Evolutionary conservation across 2,329 filamentous ascomycete genomes (phyloP).

Genomic region (Phyllosticta citrichinensis): DNA sequence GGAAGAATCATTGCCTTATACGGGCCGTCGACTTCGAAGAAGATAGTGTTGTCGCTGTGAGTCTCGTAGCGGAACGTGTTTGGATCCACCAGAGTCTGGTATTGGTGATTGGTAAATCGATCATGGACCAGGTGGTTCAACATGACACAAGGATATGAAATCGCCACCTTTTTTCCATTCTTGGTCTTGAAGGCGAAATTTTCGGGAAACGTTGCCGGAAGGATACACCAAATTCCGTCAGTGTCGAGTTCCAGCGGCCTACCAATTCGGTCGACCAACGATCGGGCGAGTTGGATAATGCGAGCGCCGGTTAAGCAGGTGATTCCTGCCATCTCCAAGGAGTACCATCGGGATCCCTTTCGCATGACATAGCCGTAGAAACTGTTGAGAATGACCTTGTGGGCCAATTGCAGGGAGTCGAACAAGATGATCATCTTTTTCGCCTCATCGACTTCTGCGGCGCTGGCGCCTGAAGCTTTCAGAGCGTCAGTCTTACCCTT

Average conservation of each 20-base stretch:
- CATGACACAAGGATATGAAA: conserved; percentile 98
- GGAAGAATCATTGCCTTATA: conserved; percentile 97
- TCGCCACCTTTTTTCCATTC: conserved; percentile 90
- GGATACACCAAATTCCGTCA: conserved; percentile 99
- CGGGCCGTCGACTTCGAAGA: conserved; percentile 97
- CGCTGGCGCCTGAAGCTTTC: conserved; percentile 68
- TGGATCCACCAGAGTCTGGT: conserved; percentile 77
- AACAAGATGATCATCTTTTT: conserved; percentile 99
- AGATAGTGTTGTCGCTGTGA: conserved; percentile 97
- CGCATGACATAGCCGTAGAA: conserved; percentile 99
- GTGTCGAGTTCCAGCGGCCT: conserved; percentile 91
- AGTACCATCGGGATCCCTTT: conserved; percentile 98
- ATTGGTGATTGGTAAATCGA: conserved; percentile 94
- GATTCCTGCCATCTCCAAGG: conserved; percentile 97
- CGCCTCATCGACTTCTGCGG: conserved; percentile 74
- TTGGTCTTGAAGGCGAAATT: conserved; percentile 92
- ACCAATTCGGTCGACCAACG: conserved; percentile 86
- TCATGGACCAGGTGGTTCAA: conserved; percentile 94
- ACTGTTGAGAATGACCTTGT: conserved; percentile 98
- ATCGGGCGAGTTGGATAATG: conserved; percentile 93
- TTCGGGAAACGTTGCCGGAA: conserved; percentile 90
- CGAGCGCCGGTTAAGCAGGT: conserved; percentile 92
- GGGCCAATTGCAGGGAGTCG: conserved; percentile 89
- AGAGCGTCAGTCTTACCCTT: conserved; percentile 88
- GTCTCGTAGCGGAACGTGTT: conserved; percentile 85